Evolutionary conservation across 768 basidiomycete species (phyloP).

Genomic region (Amanita exitialis): DNA sequence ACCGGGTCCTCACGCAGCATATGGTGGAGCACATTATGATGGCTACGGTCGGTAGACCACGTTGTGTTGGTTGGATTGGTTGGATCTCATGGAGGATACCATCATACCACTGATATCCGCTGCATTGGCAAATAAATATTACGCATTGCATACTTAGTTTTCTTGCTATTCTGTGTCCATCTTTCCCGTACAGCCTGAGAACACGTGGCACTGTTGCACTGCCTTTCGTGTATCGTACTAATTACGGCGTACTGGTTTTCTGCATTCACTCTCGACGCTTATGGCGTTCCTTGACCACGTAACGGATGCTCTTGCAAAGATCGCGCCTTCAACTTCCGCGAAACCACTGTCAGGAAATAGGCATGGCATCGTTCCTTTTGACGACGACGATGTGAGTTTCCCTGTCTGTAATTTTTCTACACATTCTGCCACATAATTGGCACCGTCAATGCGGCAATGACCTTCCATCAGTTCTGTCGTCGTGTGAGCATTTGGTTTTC

Average conservation of each 20-base stretch:
- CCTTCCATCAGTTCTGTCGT: conserved; percentile 48
- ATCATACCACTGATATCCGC: background rate
- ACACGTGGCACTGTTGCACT: background rate
- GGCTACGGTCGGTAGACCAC: conserved; percentile 5
- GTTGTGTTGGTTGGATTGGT: conserved; percentile 1
- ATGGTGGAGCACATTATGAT: conserved; percentile 15
- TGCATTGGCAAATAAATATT: background rate
- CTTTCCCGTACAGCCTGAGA: background rate
- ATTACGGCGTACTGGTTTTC: background rate
- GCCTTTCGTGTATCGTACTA: background rate
- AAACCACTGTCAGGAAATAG: conserved; percentile 36
- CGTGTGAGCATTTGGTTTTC: conserved; percentile 57
- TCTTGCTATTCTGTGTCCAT: background rate
- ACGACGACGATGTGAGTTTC: conserved; percentile 58
- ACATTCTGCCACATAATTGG: background rate
- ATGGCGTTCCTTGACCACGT: conserved; percentile 55
- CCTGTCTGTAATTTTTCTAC: conserved; percentile 7
- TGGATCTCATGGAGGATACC: conserved; percentile 1
- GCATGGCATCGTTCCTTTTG: conserved; percentile 48
- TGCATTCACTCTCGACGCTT: background rate
- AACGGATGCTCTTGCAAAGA: conserved; percentile 35
- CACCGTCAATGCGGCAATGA: conserved; percentile 16
- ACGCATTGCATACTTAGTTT: background rate
- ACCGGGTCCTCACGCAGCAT: conserved; percentile 34
- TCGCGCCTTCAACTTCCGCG: conserved; percentile 33